phyloP scores from a whole-genome alignment of 495 filamentous ascomycete genomes.

The Extremus antarcticus region DNA sequence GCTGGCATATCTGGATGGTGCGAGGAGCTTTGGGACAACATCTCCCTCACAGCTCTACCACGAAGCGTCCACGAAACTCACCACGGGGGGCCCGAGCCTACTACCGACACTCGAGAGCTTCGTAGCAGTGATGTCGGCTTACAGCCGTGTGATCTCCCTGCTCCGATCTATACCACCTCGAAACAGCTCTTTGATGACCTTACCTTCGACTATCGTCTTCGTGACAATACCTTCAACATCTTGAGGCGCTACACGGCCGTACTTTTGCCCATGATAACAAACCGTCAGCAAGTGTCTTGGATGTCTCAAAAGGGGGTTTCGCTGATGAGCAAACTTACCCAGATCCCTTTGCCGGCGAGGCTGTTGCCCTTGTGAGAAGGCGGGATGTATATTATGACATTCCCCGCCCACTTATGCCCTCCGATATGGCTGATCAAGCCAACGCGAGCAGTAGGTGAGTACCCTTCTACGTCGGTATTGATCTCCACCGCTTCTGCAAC shows the following conservation, averaged over 20 bases:
- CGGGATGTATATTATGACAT: conserved; percentile 84
- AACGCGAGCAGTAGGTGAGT: conserved; percentile 40
- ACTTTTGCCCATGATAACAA: too few species aligned
- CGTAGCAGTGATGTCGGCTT: too few species aligned
- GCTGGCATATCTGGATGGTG: too few species aligned
- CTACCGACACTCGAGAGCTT: too few species aligned
- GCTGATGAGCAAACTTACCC: too few species aligned
- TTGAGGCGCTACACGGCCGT: conserved; percentile 74
- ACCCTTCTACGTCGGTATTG: conserved; percentile 7
- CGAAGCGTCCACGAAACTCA: too few species aligned
- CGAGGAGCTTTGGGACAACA: too few species aligned
- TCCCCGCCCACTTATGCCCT: conserved; percentile 88
- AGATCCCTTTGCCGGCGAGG: conserved; percentile 72
- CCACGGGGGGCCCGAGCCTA: too few species aligned
- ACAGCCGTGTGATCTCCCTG: conserved; percentile 12
- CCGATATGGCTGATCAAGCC: conserved; percentile 80
- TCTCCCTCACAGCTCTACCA: too few species aligned
- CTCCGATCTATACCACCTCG: conserved; percentile 43
- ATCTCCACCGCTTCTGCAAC: conserved; percentile 9
- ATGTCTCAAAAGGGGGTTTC: too few species aligned
- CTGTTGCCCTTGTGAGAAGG: conserved; percentile 40
- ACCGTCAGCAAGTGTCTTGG: too few species aligned
- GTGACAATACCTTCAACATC: conserved; percentile 78
- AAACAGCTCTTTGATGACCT: conserved; percentile 66
- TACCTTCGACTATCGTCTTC: conserved; percentile 66